A percentile compares a stretch with the other conserved stretches of the same genome.
These are phyloP conservation scores for Chlorella sorokiniana DNA, from an alignment of 139 green algal species.

Conservation along the genomic window DNA sequence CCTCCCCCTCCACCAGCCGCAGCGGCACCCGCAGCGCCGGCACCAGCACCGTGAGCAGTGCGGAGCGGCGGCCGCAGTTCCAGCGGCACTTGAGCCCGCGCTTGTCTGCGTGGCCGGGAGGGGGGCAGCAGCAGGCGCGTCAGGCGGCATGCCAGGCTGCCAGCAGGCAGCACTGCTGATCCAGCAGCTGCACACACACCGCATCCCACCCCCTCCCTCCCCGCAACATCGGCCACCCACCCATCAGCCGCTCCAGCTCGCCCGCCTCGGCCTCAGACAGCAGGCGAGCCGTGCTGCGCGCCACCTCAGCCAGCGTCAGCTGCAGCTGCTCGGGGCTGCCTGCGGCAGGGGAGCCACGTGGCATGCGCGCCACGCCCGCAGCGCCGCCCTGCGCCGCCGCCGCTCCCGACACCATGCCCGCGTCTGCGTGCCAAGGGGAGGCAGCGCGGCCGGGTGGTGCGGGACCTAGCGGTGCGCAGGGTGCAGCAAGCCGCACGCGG, in stretches of 20 bases:
- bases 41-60: conserved; percentile 20
- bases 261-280: neutral
- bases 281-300: neutral
- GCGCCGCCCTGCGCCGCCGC: no score
- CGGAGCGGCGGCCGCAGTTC: conserved; percentile 16
- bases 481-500: neutral
- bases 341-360: neutral
- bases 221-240: neutral
- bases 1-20: neutral
- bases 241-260: conserved; percentile 2
- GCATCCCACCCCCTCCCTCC: neutral
- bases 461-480: no score
- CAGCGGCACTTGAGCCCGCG: conserved; percentile 14
- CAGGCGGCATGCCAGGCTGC: neutral
- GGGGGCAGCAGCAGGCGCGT: neutral
- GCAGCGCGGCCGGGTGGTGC: no score
- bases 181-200: neutral
- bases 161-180: neutral
- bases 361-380: neutral
- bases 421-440: no score
- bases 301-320: conserved; percentile 7
- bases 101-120: conserved; percentile 1
- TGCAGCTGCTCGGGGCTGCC: neutral
- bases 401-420: no score
- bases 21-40: conserved; percentile 25